phyloP scores from a whole-genome alignment of 768 basidiomycete genomes.

The Cystofilobasidium capitatum region DNA sequence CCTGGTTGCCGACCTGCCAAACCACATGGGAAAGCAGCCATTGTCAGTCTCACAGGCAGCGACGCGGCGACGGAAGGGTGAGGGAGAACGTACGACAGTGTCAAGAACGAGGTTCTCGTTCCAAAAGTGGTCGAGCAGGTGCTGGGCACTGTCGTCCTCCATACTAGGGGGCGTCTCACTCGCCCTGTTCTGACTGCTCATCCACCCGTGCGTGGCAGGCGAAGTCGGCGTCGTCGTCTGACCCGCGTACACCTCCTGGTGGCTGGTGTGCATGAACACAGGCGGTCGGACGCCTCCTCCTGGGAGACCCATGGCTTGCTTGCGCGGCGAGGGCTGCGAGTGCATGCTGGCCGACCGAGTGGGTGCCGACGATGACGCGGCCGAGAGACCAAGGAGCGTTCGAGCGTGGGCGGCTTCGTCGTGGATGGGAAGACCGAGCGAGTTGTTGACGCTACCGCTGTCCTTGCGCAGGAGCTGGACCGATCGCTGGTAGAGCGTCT shows the following conservation, averaged over 20 bases:
- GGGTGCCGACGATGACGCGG: background rate
- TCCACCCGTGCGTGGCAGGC: background rate
- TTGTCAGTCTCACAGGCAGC: background rate
- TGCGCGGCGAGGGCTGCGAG: slow-evolving; percentile 1
- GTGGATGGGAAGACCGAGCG: background rate
- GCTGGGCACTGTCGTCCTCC: slow-evolving; percentile 24
- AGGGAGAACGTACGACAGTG: background rate
- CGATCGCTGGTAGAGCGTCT: slow-evolving; percentile 22
- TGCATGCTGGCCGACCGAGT: background rate
- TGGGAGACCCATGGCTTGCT: background rate
- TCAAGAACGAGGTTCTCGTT: slow-evolving; percentile 25
- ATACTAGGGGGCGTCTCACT: slow-evolving; percentile 17
- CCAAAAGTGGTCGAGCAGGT: slow-evolving; percentile 24
- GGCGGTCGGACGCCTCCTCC: too few species aligned
- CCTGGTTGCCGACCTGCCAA: slow-evolving; percentile 9
- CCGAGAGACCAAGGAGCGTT: slow-evolving; percentile 21
- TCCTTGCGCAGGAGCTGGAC: slow-evolving; percentile 18
- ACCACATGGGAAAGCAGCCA: too few species aligned
- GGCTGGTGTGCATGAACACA: background rate
- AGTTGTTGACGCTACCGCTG: background rate
- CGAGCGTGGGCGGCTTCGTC: slow-evolving; percentile 23
- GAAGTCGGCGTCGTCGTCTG: background rate
- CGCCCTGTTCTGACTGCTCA: background rate
- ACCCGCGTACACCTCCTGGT: background rate
- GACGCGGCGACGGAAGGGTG: background rate